phyloP scores from a whole-genome alignment of 2,329 filamentous ascomycete genomes.

The Fusarium udum region DNA sequence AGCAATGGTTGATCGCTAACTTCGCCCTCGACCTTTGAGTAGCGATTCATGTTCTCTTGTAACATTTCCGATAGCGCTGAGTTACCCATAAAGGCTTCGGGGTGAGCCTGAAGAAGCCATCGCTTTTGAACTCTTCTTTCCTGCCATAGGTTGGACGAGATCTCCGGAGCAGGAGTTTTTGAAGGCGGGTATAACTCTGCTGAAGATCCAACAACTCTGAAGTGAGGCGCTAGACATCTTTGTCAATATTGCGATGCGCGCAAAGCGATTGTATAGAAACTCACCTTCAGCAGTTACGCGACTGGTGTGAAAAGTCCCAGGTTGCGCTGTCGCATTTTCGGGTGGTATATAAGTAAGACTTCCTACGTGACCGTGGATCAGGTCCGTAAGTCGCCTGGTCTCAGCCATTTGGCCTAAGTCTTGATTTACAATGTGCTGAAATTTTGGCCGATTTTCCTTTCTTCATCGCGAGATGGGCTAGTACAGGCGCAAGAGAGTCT shows the following conservation, averaged over 20 bases:
- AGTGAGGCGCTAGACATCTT: slow-evolving; percentile 42
- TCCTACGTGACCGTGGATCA: slow-evolving; percentile 48
- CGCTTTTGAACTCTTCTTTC: slow-evolving; percentile 51
- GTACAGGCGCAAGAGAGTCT: slow-evolving; percentile 34
- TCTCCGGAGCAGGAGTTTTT: slow-evolving; percentile 36
- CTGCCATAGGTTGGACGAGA: slow-evolving; percentile 43
- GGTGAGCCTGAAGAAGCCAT: slow-evolving; percentile 63
- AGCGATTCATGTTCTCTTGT: slow-evolving; percentile 49
- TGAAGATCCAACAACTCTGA: slow-evolving; percentile 46
- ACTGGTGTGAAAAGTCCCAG: slow-evolving; percentile 46
- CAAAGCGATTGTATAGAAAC: slow-evolving; percentile 22
- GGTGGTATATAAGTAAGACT: slow-evolving; percentile 46
- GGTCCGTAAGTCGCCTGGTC: slow-evolving; percentile 44
- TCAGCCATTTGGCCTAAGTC: slow-evolving; percentile 52
- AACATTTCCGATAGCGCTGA: slow-evolving; percentile 46
- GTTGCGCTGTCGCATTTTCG: slow-evolving; percentile 32
- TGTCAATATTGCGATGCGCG: slow-evolving; percentile 8
- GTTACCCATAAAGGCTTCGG: slow-evolving; percentile 58
- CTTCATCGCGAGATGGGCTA: slow-evolving; percentile 48
- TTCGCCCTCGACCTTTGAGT: slow-evolving; percentile 42
- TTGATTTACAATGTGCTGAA: slow-evolving; percentile 44
- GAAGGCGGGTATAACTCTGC: slow-evolving; percentile 50
- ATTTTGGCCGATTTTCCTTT: slow-evolving; percentile 40
- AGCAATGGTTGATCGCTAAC: slow-evolving; percentile 52
- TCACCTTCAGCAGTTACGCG: slow-evolving; percentile 43